Conservation (phyloP, 2,329 filamentous ascomycete genomes). For the Microdochium nivale region DNA sequence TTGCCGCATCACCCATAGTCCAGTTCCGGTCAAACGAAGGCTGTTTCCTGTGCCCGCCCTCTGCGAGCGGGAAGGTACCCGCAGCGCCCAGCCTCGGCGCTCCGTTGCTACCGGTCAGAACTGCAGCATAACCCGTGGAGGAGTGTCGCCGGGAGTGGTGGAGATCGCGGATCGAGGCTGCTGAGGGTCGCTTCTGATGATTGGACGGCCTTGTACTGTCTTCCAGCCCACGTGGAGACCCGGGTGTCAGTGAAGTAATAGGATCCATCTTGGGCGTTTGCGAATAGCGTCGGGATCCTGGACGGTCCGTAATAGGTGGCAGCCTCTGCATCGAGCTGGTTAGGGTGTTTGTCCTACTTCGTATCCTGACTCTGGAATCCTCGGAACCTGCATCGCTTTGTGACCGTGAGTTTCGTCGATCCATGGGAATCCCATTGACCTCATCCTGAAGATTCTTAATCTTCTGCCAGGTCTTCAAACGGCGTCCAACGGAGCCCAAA, state of each 20-base stretch:
- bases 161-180: constrained; percentile 72
- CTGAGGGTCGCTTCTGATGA: constrained; percentile 59
- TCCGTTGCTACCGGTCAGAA: constrained; percentile 20
- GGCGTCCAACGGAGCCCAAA: constrained; percentile 78
- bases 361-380: constrained; percentile 32
- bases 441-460: constrained; percentile 89
- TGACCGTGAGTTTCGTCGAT: constrained; percentile 44
- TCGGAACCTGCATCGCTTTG: constrained; percentile 53
- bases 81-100: constrained; percentile 34
- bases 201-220: constrained; percentile 38
- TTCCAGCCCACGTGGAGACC: constrained; percentile 27
- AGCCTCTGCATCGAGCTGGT: constrained; percentile 36
- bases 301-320: constrained; percentile 31
- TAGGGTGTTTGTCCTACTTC: constrained; percentile 51
- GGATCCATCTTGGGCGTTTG: constrained; percentile 43
- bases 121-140: constrained; percentile 46
- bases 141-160: constrained; percentile 84
- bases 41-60: constrained; percentile 50
- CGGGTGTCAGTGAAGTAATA: constrained; percentile 29
- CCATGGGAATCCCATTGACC: constrained; percentile 46
- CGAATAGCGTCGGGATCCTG: constrained; percentile 41
- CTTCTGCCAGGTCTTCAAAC: constrained; percentile 93
- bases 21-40: constrained; percentile 64
- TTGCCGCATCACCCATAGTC: constrained; percentile 49
- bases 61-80: constrained; percentile 31